Conservation (phyloP, 257 asterid species). For the Rubia yunnanensis region DNA sequence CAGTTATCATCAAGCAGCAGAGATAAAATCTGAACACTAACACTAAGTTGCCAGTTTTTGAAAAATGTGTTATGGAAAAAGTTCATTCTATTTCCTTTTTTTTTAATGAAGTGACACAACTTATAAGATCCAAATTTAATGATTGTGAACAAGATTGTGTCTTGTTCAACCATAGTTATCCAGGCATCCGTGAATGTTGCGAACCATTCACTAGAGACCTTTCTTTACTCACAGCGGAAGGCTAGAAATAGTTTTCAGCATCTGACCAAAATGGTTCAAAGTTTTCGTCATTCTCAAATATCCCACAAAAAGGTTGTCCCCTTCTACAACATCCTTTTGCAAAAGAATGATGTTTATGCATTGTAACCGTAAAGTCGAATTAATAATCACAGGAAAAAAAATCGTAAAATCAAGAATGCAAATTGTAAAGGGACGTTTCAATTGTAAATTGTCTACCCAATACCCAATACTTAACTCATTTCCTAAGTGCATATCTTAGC, state of each 20-base stretch:
- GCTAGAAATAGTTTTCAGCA: background rate
- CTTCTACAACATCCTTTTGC: background rate
- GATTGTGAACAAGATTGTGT: background rate
- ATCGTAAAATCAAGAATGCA: too few species aligned
- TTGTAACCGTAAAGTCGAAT: background rate
- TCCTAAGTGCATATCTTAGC: too few species aligned
- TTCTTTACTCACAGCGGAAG: background rate
- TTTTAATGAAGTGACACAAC: background rate
- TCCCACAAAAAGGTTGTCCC: background rate
- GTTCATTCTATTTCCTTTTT: background rate
- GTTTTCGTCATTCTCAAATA: background rate
- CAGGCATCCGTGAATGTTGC: slow-evolving; percentile 1
- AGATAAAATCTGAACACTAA: background rate
- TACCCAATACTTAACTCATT: too few species aligned
- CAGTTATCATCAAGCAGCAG: background rate
- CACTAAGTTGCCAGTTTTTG: background rate
- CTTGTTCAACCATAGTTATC: background rate
- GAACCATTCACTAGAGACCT: background rate
- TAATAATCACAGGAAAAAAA: background rate
- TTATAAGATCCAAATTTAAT: background rate
- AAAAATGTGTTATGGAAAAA: background rate
- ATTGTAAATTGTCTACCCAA: too few species aligned
- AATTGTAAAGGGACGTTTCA: too few species aligned
- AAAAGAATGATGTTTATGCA: background rate
- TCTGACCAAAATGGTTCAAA: background rate